Percentiles rank a stretch among this genome's conserved stretches.
Evolutionary conservation across 257 asterid genomes (phyloP).

Genomic region (Plantago major): DNA sequence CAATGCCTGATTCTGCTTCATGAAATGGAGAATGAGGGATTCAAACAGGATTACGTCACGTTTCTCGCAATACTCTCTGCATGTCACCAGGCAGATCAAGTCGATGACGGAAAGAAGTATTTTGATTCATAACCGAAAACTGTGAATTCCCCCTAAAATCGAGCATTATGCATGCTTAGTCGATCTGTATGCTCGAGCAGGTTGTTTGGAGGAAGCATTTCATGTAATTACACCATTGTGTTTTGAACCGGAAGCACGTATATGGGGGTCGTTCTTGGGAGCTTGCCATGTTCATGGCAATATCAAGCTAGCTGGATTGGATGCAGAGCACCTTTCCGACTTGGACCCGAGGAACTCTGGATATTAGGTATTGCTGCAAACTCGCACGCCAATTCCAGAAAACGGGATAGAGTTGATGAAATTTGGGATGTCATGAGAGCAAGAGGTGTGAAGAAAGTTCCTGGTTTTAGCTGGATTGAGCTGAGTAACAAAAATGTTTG

Average conservation of each 20-base stretch:
- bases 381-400: constrained; percentile 65
- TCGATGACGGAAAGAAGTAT: constrained; percentile 57
- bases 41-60: constrained; percentile 66
- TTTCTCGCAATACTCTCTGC: constrained; percentile 77
- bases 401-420: constrained; percentile 57
- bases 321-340: constrained; percentile 48
- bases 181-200: constrained; percentile 75
- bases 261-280: constrained; percentile 89
- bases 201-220: constrained; percentile 53
- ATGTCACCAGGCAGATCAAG: constrained; percentile 71
- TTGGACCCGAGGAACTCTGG: constrained; percentile 91
- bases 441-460: constrained; percentile 67
- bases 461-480: constrained; percentile 87
- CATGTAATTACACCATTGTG: constrained; percentile 55
- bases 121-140: constrained; percentile 51
- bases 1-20: constrained; percentile 43
- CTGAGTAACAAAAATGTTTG: constrained; percentile 53
- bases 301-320: constrained; percentile 72
- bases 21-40: constrained; percentile 53
- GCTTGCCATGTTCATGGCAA: constrained; percentile 75
- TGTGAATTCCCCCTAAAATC: constrained; percentile 44
- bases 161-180: constrained; percentile 89
- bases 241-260: constrained; percentile 74
- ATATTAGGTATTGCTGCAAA: constrained; percentile 75
- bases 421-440: constrained; percentile 65